Base-by-base conservation (phyloP, 2,329 filamentous ascomycete species). In the Cordyceps cateniannulata region DNA sequence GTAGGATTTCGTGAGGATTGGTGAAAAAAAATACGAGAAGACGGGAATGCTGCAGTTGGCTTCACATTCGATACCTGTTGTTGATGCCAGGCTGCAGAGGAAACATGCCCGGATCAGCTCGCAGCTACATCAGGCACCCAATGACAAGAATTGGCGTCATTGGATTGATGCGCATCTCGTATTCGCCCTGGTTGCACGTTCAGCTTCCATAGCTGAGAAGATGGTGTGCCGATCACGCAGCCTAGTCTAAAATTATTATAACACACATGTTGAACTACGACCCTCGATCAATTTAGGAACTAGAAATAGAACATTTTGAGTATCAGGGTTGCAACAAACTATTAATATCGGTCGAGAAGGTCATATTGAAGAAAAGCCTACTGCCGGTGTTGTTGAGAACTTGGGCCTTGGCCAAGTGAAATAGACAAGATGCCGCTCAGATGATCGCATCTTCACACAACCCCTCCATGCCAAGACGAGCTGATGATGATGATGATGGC, bases 401-500 rank as follows among this genome's bases (percentile, higher is more conserved):
- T n/a, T n/a, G n/a, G n/a, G n/a, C n/a, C n/a, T n/a, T n/a, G n/a
- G n/a, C n/a, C n/a, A n/a, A n/a, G n/a, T n/a, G n/a, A n/a, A n/a
- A n/a, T n/a, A n/a, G 10, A 35, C 32, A 35, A 14, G 32, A 35
- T 35, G 32, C 14, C 32, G 32, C 14, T 12, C 8, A 10, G 32
- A 12, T 35, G 32, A 12, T 35, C 32, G 32, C 10, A 35, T 35
- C 32, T 35, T 9, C 3, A 38, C 12, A 10, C 3, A 14, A 47
- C 54, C 44, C 54, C 44, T 57, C 50, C 54, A 57, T 27, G 54
- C 54, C 54, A 57, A 57, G 54, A 57, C 51, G 54, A 48, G 54
- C 54, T 57, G 54, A 57, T 48, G 2, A 8, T 45, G 8, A 8
- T 45, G 8, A 45, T n/a, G 27, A 48, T 20, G 6, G 3, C 20